Conservation (phyloP, 1,284 basidiomycete genomes). For the Melampsora allii-populina region DNA sequence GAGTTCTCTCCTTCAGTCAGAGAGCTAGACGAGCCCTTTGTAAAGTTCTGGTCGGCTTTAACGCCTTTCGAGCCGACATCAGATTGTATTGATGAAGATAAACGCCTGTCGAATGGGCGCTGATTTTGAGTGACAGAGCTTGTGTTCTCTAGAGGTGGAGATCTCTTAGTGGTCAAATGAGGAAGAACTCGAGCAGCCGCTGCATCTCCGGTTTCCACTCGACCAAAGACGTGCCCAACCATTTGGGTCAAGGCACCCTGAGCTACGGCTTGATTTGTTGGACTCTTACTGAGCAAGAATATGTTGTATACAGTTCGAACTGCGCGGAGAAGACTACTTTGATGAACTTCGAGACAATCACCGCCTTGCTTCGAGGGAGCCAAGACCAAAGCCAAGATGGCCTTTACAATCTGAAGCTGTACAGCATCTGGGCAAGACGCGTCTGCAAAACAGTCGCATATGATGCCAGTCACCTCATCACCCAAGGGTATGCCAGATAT, state of each 20-base stretch:
- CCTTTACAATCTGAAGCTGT: conserved; percentile 91
- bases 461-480: conserved; percentile 86
- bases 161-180: neutral
- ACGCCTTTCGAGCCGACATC: neutral
- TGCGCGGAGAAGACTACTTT: conserved; percentile 87
- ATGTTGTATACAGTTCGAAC: conserved; percentile 96
- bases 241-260: conserved; percentile 95
- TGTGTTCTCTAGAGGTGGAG: neutral
- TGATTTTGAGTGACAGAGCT: conserved; percentile 1
- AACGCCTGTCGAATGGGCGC: neutral
- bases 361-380: conserved; percentile 55
- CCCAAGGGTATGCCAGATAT: conserved; percentile 58
- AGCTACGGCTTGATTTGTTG: conserved; percentile 90
- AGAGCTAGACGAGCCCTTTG: neutral
- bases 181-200: neutral
- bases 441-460: conserved; percentile 86
- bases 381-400: conserved; percentile 78
- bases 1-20: neutral
- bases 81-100: neutral
- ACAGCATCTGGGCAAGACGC: conserved; percentile 74
- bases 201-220: conserved; percentile 54
- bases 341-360: conserved; percentile 75
- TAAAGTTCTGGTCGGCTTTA: neutral
- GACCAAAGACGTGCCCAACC: conserved; percentile 88
- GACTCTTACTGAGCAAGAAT: conserved; percentile 80